Conservation (phyloP, 164 flowering plant genomes). For the Liriodendron chinense region DNA sequence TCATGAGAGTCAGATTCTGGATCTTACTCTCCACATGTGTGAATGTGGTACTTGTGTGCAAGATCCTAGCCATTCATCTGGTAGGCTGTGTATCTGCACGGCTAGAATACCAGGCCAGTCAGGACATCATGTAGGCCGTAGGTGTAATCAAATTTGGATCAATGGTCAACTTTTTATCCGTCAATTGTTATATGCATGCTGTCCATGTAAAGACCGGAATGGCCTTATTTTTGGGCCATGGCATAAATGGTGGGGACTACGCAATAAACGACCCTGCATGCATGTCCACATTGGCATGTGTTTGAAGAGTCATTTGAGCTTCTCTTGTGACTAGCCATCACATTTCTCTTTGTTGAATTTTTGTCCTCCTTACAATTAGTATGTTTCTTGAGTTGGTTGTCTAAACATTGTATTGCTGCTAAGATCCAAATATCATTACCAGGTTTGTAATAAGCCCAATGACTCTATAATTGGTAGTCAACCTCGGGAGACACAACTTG, state of each 20-base stretch:
- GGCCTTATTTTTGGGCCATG: no score
- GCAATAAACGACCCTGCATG: background rate
- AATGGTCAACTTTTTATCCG: no score
- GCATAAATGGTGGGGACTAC: background rate
- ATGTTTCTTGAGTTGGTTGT: background rate
- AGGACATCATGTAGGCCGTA: no score
- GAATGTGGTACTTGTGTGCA: background rate
- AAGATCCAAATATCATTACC: conserved; percentile 6
- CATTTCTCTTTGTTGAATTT: background rate
- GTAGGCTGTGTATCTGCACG: background rate
- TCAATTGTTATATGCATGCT: no score
- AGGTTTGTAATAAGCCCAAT: conserved; percentile 25
- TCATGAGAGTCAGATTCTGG: background rate
- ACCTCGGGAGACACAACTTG: conserved; percentile 47
- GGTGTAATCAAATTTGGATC: no score
- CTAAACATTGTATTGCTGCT: background rate
- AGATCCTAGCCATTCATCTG: background rate
- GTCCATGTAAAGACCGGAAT: no score
- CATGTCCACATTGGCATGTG: background rate
- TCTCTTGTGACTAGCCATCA: background rate
- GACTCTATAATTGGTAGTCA: conserved; percentile 15
- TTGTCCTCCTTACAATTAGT: background rate
- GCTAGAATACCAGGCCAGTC: no score
- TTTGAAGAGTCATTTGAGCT: background rate
- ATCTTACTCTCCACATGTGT: background rate